Conservation (phyloP, 2,329 filamentous ascomycete species). For the Xylaria sp. region DNA sequence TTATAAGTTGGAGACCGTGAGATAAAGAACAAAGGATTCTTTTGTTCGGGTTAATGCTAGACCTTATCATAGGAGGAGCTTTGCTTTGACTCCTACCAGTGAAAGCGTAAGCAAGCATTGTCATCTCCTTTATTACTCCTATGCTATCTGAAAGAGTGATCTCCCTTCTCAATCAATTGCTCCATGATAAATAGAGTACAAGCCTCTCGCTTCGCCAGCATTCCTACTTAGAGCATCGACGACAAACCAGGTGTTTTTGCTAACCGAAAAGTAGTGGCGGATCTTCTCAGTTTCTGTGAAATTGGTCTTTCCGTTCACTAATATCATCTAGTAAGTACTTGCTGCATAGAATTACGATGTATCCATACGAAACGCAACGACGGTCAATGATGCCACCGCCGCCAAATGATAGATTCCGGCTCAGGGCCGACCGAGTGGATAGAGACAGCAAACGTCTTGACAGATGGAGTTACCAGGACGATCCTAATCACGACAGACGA, state of each 20-base stretch:
- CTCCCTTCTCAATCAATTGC: not conserved
- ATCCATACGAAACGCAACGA: not conserved
- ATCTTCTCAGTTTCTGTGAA: not conserved
- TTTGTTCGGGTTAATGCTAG: not conserved
- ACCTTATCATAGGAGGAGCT: not conserved
- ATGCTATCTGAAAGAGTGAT: not conserved
- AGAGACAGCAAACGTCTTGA: constrained; percentile 7
- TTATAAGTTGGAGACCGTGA: not conserved
- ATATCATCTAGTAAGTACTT: not conserved
- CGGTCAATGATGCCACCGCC: not conserved
- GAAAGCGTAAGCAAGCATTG: not conserved
- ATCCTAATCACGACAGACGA: constrained; percentile 26
- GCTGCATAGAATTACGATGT: not conserved
- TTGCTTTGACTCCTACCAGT: not conserved
- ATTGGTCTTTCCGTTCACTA: not conserved
- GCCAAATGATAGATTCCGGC: not conserved
- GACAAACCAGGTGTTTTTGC: too few relatives aligned
- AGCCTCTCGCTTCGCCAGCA: not conserved
- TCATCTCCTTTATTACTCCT: not conserved
- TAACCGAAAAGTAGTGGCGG: not conserved
- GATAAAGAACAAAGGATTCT: too few relatives aligned
- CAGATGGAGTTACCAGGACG: constrained; percentile 18
- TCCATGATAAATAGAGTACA: not conserved
- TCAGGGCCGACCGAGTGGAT: not conserved
- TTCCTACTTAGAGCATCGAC: not conserved